Conservation (phyloP, 2,329 filamentous ascomycete genomes). For the Penicillium sp. region DNA sequence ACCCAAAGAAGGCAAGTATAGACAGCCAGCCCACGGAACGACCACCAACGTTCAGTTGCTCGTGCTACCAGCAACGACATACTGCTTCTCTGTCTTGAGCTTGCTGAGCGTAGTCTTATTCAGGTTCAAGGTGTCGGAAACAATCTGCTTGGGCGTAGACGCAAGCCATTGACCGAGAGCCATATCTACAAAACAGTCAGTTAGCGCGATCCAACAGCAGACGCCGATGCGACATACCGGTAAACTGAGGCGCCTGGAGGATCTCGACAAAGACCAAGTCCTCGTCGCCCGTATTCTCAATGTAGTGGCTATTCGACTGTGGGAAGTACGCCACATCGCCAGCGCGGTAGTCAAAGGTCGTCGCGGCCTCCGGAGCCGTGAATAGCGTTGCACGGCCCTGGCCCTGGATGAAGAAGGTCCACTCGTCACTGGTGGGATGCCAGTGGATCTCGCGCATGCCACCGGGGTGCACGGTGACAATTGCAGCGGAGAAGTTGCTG, state of each 20-base stretch:
- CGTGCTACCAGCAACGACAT: constrained; percentile 37
- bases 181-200: constrained; percentile 42
- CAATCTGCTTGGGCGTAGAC: constrained; percentile 56
- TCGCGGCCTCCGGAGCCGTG: constrained; percentile 63
- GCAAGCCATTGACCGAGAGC: constrained; percentile 50
- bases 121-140: constrained; percentile 55
- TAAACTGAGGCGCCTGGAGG: constrained; percentile 67
- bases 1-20: no score
- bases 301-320: constrained; percentile 74
- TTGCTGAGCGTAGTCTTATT: constrained; percentile 39
- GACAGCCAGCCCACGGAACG: neutral
- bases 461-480: constrained; percentile 68
- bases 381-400: constrained; percentile 73
- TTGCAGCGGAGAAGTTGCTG: constrained; percentile 68
- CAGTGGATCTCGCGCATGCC: constrained; percentile 78
- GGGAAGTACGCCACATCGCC: constrained; percentile 78
- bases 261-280: constrained; percentile 74
- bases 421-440: constrained; percentile 76
- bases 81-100: constrained; percentile 49
- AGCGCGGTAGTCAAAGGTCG: constrained; percentile 72
- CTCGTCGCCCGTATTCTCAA: constrained; percentile 73
- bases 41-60: neutral
- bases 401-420: constrained; percentile 74
- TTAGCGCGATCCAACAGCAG: no score
- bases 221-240: no score